phyloP scores from a whole-genome alignment of 1,139 yeast genomes.

The Saccharomyces hybrid region DNA sequence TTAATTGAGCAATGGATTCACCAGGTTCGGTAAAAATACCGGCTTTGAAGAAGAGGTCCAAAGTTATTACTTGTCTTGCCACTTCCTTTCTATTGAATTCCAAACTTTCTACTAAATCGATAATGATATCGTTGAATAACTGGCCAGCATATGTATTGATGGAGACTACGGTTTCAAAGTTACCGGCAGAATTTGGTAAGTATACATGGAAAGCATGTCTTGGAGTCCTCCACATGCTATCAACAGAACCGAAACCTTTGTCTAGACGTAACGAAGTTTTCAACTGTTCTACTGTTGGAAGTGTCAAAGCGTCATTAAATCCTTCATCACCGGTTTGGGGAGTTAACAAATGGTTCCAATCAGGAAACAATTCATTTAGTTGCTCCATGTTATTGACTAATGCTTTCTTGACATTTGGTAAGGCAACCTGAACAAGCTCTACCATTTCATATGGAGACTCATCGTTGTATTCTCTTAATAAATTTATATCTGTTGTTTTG shows the following conservation, averaged over 20 bases:
- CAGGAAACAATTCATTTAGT: conserved; percentile 28
- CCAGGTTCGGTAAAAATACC: conserved; percentile 78
- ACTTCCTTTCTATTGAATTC: conserved; percentile 88
- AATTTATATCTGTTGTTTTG: conserved; percentile 15
- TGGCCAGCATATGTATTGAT: conserved; percentile 52
- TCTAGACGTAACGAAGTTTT: conserved; percentile 29
- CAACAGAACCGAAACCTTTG: conserved; percentile 39
- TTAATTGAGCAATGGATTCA: conserved; percentile 66
- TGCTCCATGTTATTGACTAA: conserved; percentile 36
- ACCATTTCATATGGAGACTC: conserved; percentile 51
- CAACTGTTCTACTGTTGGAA: conserved; percentile 40
- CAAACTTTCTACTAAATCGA: conserved; percentile 68
- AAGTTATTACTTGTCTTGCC: conserved; percentile 68
- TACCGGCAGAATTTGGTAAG: conserved; percentile 36
- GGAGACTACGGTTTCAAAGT: conserved; percentile 67
- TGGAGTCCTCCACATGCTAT: conserved; percentile 48
- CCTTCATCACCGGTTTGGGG: conserved; percentile 25
- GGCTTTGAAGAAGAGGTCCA: conserved; percentile 66
- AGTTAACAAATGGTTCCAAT: conserved; percentile 24
- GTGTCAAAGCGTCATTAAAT: conserved; percentile 27
- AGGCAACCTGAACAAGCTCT: conserved; percentile 44
- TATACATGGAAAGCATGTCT: conserved; percentile 62
- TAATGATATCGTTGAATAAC: conserved; percentile 64
- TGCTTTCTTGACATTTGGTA: conserved; percentile 44
- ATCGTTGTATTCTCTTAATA: conserved; percentile 25